A percentile compares a stretch with the other conserved stretches of the same genome.
These are phyloP conservation scores for Warburgia ugandensis DNA, from an alignment of 164 flowering plant genomes.

Conservation along the genomic window DNA sequence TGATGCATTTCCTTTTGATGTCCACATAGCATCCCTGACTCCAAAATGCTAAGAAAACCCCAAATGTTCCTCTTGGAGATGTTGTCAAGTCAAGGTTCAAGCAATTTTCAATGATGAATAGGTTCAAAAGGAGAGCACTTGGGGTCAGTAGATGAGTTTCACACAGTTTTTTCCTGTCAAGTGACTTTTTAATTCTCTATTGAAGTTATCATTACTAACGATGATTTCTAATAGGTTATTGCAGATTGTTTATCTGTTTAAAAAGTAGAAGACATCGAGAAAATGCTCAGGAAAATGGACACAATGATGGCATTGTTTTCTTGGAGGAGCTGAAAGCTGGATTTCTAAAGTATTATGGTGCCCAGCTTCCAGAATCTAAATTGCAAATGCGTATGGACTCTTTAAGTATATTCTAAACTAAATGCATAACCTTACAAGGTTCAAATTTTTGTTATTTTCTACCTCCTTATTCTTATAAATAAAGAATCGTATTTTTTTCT, in stretches of 20 bases:
- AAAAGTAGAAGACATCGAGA: conserved; percentile 81
- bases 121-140: conserved; percentile 84
- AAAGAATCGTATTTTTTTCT: not conserved
- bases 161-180: not conserved
- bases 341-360: conserved; percentile 44
- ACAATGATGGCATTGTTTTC: conserved; percentile 67
- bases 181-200: conserved; percentile 2
- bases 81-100: conserved; percentile 82
- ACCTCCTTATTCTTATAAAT: not conserved
- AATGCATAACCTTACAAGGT: not conserved
- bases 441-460: not conserved
- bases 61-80: conserved; percentile 92
- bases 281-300: conserved; percentile 74
- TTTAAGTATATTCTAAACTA: conserved; percentile 34
- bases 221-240: conserved; percentile 50
- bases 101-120: conserved; percentile 92
- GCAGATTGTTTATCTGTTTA: conserved; percentile 77
- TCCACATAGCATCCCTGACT: conserved; percentile 81
- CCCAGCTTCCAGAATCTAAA: conserved; percentile 78
- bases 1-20: not conserved
- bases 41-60: conserved; percentile 85
- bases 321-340: conserved; percentile 73
- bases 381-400: conserved; percentile 83
- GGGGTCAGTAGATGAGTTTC: conserved; percentile 43
- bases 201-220: not conserved